These are phyloP conservation scores for Stagonosporopsis vannaccii DNA, from an alignment of 2,329 filamentous ascomycete genomes.

Conservation along the genomic window DNA sequence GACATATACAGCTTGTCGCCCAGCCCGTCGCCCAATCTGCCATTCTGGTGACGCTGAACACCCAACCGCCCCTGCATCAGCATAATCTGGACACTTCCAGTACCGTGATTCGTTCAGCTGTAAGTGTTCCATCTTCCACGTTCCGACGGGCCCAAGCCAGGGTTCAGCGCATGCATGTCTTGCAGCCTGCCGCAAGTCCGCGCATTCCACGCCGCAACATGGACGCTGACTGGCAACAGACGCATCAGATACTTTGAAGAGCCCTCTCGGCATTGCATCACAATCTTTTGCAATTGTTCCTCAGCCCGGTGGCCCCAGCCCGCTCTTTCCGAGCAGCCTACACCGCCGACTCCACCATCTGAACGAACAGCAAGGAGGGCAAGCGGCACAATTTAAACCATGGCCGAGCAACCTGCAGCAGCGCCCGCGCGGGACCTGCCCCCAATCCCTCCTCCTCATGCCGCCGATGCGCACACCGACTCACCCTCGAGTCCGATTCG, in stretches of 20 bases:
- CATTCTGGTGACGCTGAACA: neutral
- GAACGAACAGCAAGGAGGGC: neutral
- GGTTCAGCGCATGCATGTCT: slow-evolving; percentile 26
- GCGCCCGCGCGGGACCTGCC: slow-evolving; percentile 35
- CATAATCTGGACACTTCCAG: slow-evolving; percentile 5
- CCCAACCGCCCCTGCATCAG: slow-evolving; percentile 1
- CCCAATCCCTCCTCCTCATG: slow-evolving; percentile 32
- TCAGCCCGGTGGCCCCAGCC: neutral
- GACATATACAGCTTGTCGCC: slow-evolving; percentile 3
- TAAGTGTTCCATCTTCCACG: slow-evolving; percentile 22
- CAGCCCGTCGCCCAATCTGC: neutral
- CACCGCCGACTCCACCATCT: neutral
- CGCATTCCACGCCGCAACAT: slow-evolving; percentile 22
- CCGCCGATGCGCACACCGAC: slow-evolving; percentile 18
- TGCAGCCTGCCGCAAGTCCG: slow-evolving; percentile 17
- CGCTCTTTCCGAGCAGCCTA: neutral
- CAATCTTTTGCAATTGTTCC: neutral
- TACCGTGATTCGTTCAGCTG: slow-evolving; percentile 19
- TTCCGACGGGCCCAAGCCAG: slow-evolving; percentile 24
- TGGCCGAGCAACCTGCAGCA: slow-evolving; percentile 36
- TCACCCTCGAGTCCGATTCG: slow-evolving; percentile 22
- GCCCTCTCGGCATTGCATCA: slow-evolving; percentile 3
- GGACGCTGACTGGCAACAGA: slow-evolving; percentile 23
- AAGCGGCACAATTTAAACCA: slow-evolving; percentile 26
- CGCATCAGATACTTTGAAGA: neutral